These are phyloP conservation scores for Monilinia laxa DNA, from an alignment of 2,329 filamentous ascomycete genomes.

Conservation along the genomic window DNA sequence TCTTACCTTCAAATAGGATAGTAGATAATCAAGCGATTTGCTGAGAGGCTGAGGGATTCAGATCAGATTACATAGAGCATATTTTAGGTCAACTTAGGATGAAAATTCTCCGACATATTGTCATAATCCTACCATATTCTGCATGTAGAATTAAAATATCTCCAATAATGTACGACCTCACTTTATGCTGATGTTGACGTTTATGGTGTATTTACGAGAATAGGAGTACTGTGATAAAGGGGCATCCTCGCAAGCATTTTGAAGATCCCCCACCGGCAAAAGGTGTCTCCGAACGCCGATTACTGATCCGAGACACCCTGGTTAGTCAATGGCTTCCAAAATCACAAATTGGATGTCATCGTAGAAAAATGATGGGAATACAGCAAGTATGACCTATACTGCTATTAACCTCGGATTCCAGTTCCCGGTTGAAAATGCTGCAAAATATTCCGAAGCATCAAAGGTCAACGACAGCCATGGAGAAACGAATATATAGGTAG, in stretches of 20 bases:
- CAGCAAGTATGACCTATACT: background rate
- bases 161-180: background rate
- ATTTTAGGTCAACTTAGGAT: background rate
- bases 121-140: background rate
- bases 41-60: background rate
- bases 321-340: background rate
- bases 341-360: background rate
- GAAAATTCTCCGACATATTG: background rate
- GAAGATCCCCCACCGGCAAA: conserved; percentile 10
- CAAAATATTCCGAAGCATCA: background rate
- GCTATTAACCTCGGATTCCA: background rate
- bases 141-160: background rate
- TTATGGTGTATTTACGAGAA: background rate
- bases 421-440: background rate
- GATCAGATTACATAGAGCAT: background rate
- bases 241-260: conserved; percentile 6
- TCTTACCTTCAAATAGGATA: background rate
- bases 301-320: background rate
- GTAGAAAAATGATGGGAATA: background rate
- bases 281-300: conserved; percentile 1
- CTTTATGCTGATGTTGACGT: background rate
- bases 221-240: background rate
- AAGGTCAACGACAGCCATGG: background rate
- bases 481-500: background rate
- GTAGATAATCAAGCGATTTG: background rate